phyloP scores from a whole-genome alignment of 805 yeast species.

The Brettanomyces sp. region DNA sequence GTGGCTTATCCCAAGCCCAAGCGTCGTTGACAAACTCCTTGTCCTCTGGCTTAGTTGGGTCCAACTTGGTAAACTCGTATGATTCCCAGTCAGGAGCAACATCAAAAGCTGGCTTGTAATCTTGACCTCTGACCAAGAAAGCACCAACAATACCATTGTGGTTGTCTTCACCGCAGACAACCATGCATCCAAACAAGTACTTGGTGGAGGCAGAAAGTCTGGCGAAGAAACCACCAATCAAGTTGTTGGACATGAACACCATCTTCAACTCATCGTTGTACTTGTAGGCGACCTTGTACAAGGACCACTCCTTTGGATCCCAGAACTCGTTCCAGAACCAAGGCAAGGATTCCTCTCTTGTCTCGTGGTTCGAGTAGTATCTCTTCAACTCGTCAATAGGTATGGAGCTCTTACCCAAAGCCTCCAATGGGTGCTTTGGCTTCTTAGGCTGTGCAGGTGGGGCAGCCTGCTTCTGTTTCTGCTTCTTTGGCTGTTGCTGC shows the following conservation, averaged over 20 bases:
- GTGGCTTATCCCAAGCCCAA: conserved; percentile 99
- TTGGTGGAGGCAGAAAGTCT: conserved; percentile 87
- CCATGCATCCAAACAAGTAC: conserved; percentile 87
- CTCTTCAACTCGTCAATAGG: conserved; percentile 93
- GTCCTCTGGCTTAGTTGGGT: conserved; percentile 66
- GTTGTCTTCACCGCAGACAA: conserved; percentile 98
- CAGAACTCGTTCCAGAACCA: conserved; percentile 94
- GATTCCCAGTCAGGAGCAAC: conserved; percentile 99
- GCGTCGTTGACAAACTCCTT: conserved; percentile 76
- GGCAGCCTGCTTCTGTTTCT: conserved; percentile 20
- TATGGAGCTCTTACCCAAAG: conserved; percentile 61
- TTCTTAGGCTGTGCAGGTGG: conserved; percentile 53
- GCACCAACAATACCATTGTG: conserved; percentile 95
- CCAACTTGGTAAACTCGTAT: conserved; percentile 74
- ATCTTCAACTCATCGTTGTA: conserved; percentile 95
- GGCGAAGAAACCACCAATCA: conserved; percentile 96
- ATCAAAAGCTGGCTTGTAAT: conserved; percentile 80
- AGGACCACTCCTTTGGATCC: conserved; percentile 88
- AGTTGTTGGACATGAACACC: conserved; percentile 97
- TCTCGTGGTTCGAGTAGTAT: conserved; percentile 92
- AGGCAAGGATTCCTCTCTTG: conserved; percentile 88
- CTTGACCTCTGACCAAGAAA: conserved; percentile 93
- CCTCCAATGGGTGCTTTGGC: conserved; percentile 86
- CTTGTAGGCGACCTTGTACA: conserved; percentile 93
- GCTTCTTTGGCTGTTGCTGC: conserved; percentile 30